Base-by-base conservation (phyloP, 164 flowering plant genomes). In the Malania oleifera region DNA sequence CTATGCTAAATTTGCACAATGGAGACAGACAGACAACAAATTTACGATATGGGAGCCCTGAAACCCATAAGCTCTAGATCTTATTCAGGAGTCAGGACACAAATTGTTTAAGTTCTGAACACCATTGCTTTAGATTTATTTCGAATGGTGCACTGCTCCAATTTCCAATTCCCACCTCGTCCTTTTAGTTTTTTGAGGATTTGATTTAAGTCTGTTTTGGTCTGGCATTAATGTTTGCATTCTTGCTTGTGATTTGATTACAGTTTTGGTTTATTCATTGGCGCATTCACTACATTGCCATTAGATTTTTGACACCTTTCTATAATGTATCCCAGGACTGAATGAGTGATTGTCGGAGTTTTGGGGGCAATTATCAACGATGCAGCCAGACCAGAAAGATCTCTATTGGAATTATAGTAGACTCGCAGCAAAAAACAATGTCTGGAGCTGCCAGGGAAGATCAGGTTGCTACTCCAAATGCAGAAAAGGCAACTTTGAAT, bases 351-450 rank as follows among this genome's bases (percentile, higher is more conserved):
- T 64, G 73, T 59, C 67, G 61, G 62, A 84, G 86, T 67, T 70
- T 75, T 54, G 81, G 86, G 57, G 82, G 86, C 70, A 74, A 71
- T 67, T 62, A 57, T 61, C 75, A 50, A 53, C 77, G 79, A 53
- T 69, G 69, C 67, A 74, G 89, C 63, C 89, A 82, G 61, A 65
- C 83, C 34, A 75, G 82, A 60, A 92, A 92, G 71, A 73, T 89
- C 20, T 92, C 98, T 0, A 77, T 86, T 53, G 96, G 95, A 47
- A 54, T 89, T 60, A 59, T 78, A 65, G 76, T 66, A 14, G 83
- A 78, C 31, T 75, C 75, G 11, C 37, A 58, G 40, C 63, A 63
- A 1, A 72, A 72, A 52, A 54, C 19, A 46, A 61, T 52, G 59
- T 27, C 65, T n/a, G 72, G 54, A 60, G 45, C 61, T 37, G 48